Conservation (phyloP, 2,329 filamentous ascomycete species). For the Scedosporium aurantiacum region DNA sequence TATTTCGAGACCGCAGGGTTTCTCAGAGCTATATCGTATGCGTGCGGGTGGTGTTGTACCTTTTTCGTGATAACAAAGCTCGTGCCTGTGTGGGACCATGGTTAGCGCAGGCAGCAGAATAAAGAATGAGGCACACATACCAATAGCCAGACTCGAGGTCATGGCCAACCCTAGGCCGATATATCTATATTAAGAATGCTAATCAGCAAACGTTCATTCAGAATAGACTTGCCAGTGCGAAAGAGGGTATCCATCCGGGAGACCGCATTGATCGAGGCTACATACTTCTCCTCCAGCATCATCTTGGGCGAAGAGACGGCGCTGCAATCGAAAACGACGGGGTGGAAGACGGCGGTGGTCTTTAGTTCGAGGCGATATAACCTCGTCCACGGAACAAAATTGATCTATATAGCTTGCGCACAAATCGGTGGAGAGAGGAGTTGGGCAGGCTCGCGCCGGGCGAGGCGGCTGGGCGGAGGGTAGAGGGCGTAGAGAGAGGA, state of each 20-base stretch:
- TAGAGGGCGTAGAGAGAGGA: neutral
- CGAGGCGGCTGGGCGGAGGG: slow-evolving; percentile 9
- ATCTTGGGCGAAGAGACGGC: slow-evolving; percentile 19
- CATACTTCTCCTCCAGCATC: slow-evolving; percentile 37
- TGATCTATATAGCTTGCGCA: slow-evolving; percentile 25
- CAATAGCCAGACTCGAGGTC: slow-evolving; percentile 64
- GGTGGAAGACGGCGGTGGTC: neutral
- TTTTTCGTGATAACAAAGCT: slow-evolving; percentile 99
- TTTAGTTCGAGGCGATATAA: neutral
- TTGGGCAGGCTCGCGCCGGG: slow-evolving; percentile 14
- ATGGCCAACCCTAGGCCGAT: slow-evolving; percentile 68
- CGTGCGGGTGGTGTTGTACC: slow-evolving; percentile 34
- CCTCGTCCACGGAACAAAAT: neutral
- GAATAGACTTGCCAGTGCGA: neutral
- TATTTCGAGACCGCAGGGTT: neutral
- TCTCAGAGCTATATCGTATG: slow-evolving; percentile 7
- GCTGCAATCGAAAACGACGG: slow-evolving; percentile 8
- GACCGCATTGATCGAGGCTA: neutral
- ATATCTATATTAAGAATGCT: slow-evolving; percentile 40
- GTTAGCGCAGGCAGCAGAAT: neutral
- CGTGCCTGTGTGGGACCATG: slow-evolving; percentile 46
- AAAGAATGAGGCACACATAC: slow-evolving; percentile 30
- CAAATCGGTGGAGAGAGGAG: slow-evolving; percentile 17
- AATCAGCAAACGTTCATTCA: neutral
- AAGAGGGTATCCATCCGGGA: neutral